Evolutionary conservation across 2,329 filamentous ascomycete genomes (phyloP), one percentile per base, ranked within the genome.

Genomic region (Aspergillus melleus): DNA sequence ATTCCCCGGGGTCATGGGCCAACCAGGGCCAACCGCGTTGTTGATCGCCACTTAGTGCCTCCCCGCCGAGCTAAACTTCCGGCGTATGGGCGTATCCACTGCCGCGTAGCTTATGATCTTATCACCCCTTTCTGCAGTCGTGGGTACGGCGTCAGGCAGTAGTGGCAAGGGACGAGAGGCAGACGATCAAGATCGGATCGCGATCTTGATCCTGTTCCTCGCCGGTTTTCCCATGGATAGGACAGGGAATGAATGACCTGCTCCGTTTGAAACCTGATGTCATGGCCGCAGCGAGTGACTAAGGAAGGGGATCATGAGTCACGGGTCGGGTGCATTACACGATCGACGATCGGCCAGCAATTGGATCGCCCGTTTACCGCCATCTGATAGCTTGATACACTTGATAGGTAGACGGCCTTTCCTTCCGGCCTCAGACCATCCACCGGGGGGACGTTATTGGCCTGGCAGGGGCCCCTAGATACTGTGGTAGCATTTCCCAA

Each of bases 391-490:
- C 36, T 42, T 42, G 36, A 42, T 42, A 16, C 16, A 42, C 36
- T 42, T 42, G 36, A 42, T 42, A 42, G 36, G 36, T 14, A 42
- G 36, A 16, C 44, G 22, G 51, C 49, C 46, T 44, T 59, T 50
- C 36, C 36, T 60, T 54, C 55, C 55, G 44, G 55, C 51, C 55
- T 61, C 55, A 58, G 59, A 52, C 59, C 55, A 58, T 52, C 26
- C 12, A 52, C 58, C 59, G 47, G 59, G 57, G 57, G 52, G 59
- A 5, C 20, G 36, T 16, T 6, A 50, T 55, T 61, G 57, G 44
- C 32, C 51, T 52, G 14, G 59, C 62, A n/a, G 44, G 22, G 44
- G 44, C 9, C 12, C 19, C 22, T 5, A 47, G 44, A 47, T 47
- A 47, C 9, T 11, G 22, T 24, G 19, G 44, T 47, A 19, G 44